A percentile compares a stretch with the other conserved stretches of the same genome.
phyloP scores from a whole-genome alignment of 192 early-diverging fungal species.

The Coemansia sp. region DNA sequence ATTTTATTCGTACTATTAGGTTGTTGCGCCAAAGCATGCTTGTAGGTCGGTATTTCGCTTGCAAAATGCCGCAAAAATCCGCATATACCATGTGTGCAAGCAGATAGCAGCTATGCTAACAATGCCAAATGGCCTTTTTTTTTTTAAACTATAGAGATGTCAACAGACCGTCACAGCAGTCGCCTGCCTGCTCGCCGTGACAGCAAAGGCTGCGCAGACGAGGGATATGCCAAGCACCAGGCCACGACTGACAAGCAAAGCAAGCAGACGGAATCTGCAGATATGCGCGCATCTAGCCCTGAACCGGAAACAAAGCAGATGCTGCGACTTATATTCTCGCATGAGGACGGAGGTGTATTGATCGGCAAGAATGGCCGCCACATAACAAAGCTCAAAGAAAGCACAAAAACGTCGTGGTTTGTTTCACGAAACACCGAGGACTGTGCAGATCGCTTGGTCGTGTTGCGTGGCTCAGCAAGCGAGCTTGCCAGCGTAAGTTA shows the following conservation, averaged over 20 bases:
- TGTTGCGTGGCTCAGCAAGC: conserved; percentile 21
- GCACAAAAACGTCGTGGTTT: conserved; percentile 27
- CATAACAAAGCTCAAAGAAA: conserved; percentile 48
- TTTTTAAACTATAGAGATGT: neutral
- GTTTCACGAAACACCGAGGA: conserved; percentile 25
- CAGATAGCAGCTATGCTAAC: neutral
- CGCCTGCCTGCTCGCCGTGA: conserved; percentile 4
- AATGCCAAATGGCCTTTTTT: neutral
- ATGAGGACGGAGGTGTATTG: conserved; percentile 47
- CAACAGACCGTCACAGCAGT: neutral
- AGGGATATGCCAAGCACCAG: neutral
- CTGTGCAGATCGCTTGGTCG: conserved; percentile 36
- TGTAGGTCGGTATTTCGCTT: neutral
- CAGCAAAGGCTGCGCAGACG: neutral
- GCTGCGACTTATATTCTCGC: conserved; percentile 31
- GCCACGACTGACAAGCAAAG: neutral
- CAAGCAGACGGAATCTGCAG: neutral
- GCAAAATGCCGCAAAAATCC: neutral
- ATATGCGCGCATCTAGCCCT: neutral
- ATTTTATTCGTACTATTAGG: conserved; percentile 45
- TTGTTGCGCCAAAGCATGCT: conserved; percentile 55
- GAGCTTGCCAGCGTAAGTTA: conserved; percentile 37
- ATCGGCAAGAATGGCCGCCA: conserved; percentile 49
- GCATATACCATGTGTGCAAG: neutral
- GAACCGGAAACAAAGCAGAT: neutral